phyloP scores from a whole-genome alignment of 805 yeast genomes.

The Candida xiaguanensis region DNA sequence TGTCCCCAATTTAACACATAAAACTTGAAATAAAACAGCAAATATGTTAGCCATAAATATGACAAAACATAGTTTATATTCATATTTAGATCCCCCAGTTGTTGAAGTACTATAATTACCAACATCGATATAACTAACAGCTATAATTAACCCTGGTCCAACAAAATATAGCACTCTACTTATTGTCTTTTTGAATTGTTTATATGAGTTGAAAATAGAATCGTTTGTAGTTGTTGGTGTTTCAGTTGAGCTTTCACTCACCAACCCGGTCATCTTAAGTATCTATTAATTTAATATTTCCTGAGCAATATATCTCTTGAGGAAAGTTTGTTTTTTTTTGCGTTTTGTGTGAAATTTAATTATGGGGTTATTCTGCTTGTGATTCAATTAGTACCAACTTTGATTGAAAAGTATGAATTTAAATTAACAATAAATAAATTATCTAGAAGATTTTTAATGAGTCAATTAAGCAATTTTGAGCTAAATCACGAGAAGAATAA shows the following conservation, averaged over 20 bases:
- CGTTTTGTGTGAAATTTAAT: background rate
- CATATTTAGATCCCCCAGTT: conserved; percentile 78
- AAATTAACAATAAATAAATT: too few species aligned
- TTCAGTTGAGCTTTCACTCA: background rate
- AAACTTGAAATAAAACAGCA: conserved; percentile 78
- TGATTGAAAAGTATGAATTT: too few species aligned
- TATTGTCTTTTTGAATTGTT: background rate
- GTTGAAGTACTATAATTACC: conserved; percentile 92
- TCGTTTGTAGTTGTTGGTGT: background rate
- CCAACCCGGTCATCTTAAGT: conserved; percentile 1
- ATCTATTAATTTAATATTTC: too few species aligned
- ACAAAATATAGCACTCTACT: conserved; percentile 44
- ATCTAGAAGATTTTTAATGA: too few species aligned
- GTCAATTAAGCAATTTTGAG: too few species aligned
- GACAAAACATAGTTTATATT: conserved; percentile 68
- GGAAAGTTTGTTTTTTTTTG: background rate
- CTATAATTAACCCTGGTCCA: conserved; percentile 86
- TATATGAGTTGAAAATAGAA: background rate
- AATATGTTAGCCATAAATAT: conserved; percentile 74
- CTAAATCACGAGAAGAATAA: too few species aligned
- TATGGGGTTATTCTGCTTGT: too few species aligned
- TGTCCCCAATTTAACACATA: conserved; percentile 82
- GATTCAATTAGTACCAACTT: too few species aligned
- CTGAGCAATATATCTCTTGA: background rate
- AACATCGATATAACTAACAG: conserved; percentile 92